These are phyloP conservation scores for Hemileia vastatrix DNA, from an alignment of 1,284 basidiomycete species.

Conservation along the genomic window DNA sequence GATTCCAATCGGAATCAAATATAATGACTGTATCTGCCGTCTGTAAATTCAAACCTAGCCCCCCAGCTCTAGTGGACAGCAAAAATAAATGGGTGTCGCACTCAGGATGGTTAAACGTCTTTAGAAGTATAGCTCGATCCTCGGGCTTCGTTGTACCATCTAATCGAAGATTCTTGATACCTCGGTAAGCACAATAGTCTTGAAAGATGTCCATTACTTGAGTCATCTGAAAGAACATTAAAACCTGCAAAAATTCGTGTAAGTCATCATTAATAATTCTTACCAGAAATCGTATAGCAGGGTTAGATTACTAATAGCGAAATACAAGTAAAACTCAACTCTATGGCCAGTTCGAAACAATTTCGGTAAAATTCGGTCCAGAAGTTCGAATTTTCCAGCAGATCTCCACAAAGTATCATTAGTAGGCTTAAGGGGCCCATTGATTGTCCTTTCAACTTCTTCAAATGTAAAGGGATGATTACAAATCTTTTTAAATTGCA, in stretches of 20 bases:
- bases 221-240: constrained; percentile 47
- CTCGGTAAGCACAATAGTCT: constrained; percentile 86
- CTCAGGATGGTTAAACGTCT: constrained; percentile 78
- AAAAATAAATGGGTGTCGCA: constrained; percentile 92
- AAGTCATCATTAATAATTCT: constrained; percentile 44
- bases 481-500: constrained; percentile 99
- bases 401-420: constrained; percentile 73
- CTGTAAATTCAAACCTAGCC: constrained; percentile 93
- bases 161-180: constrained; percentile 82
- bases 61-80: constrained; percentile 90
- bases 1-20: constrained; percentile 68
- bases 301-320: constrained; percentile 44
- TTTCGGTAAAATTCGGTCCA: constrained; percentile 86
- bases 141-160: constrained; percentile 98
- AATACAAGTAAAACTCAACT: constrained; percentile 47
- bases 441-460: constrained; percentile 85
- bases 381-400: constrained; percentile 90
- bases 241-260: constrained; percentile 6
- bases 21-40: constrained; percentile 99
- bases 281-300: constrained; percentile 23
- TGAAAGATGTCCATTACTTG: constrained; percentile 99
- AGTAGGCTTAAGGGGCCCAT: constrained; percentile 60
- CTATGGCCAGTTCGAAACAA: constrained; percentile 86
- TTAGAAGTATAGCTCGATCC: constrained; percentile 82
- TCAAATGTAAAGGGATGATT: constrained; percentile 75